These are phyloP conservation scores for Lactarius evosmus DNA, from an alignment of 768 basidiomycete species.

Conservation along the genomic window DNA sequence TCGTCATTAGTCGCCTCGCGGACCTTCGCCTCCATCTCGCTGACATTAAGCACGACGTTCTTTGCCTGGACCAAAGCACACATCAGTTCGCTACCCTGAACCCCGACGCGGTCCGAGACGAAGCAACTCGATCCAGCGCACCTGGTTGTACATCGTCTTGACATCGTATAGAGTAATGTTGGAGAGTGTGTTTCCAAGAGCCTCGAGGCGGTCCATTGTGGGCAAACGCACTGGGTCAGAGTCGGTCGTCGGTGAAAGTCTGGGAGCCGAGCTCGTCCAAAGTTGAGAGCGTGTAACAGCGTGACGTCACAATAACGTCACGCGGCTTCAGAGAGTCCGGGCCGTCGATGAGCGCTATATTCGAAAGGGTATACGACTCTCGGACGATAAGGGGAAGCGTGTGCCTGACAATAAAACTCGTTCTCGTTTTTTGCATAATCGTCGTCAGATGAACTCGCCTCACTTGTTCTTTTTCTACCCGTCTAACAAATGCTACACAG, in stretches of 20 bases:
- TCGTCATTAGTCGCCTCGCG: slow-evolving; percentile 97
- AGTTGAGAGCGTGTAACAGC: too few relatives aligned
- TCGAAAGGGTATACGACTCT: neutral
- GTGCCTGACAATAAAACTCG: neutral
- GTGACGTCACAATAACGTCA: neutral
- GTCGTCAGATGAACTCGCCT: too few relatives aligned
- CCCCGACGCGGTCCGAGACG: neutral
- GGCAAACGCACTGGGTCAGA: slow-evolving; percentile 23
- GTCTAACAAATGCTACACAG: too few relatives aligned
- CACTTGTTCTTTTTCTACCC: too few relatives aligned
- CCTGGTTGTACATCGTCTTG: slow-evolving; percentile 94
- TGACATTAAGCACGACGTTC: slow-evolving; percentile 93
- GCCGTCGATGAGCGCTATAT: neutral
- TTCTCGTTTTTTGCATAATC: too few relatives aligned
- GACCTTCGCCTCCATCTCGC: slow-evolving; percentile 97
- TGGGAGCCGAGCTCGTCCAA: neutral
- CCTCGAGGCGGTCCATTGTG: slow-evolving; percentile 77
- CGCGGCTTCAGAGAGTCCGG: too few relatives aligned
- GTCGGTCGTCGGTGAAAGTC: neutral
- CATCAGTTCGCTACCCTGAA: neutral
- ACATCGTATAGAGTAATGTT: slow-evolving; percentile 90
- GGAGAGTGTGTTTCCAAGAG: slow-evolving; percentile 70
- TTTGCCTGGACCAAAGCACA: slow-evolving; percentile 60
- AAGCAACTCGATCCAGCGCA: slow-evolving; percentile 31
- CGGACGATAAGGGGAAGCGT: neutral